Evolutionary conservation across 2,329 filamentous ascomycete species (phyloP), one percentile per base, ranked within the genome.

Genomic region (Colletotrichum sp.): DNA sequence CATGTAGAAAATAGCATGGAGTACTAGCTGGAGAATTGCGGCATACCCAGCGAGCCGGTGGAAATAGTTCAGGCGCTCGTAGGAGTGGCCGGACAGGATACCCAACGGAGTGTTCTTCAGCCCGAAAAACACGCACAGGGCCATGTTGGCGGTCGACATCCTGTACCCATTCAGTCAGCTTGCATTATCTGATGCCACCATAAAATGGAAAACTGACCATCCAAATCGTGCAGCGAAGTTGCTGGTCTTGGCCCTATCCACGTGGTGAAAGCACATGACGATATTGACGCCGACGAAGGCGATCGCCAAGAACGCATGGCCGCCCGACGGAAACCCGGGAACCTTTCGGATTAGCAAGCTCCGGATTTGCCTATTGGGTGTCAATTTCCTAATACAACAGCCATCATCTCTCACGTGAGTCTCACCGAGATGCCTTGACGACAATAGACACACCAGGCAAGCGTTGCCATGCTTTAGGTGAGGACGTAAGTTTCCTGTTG

Each of bases 41-140:
- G 84, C 82, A 56, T 88, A 89, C 5, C 88, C 88, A 4, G 84
- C 84, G 5, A 86, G 79, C 55, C 86, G 85, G 76, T 90, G 89
- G 7, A 90, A 81, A 3, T 84, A 79, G 60, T 89, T 89, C 10
- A 90, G 82, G 30, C 85, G 82, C 65, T 87, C 87, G 73, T 90
- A 87, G 4, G 87, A 86, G 64, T 10, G 3, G 85, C 85, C 15
- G 88, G 75, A 56, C 85, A 13, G 34, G 80, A 5, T 32, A 18
- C 84, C 84, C 7, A 90, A 78, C 0, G 88, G 88, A 0, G 87
- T 89, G 71, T 89, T 89, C 71, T 87, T 88, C 76, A 89, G 79
- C 2, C 85, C 88, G 4, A 89, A 85, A 25, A 87, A 83, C 7
- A 88, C 80, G 12, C 83, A 83, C 39, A 89, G 77, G 2, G 71